Percentiles rank a stretch among this genome's conserved stretches.
phyloP scores from a whole-genome alignment of 139 green algal genomes.

The Tetradesmus obliquus region DNA sequence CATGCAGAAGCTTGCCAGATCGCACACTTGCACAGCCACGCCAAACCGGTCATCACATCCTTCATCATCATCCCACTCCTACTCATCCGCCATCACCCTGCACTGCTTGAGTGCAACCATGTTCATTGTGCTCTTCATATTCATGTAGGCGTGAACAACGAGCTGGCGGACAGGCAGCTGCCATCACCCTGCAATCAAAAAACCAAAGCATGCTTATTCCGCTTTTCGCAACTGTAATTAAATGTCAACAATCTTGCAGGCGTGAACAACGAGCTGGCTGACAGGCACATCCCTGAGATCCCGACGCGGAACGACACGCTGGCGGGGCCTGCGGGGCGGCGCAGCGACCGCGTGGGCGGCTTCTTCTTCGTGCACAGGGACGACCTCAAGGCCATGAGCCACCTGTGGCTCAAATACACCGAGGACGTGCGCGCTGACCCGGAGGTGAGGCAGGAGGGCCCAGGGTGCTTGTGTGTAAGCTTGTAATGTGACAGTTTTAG shows the following conservation, averaged over 20 bases:
- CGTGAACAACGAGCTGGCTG: slow-evolving; percentile 76
- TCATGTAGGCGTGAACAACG: too few species aligned
- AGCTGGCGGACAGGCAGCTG: too few species aligned
- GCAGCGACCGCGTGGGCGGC: slow-evolving; percentile 71
- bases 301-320: slow-evolving; percentile 74
- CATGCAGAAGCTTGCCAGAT: too few species aligned
- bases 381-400: slow-evolving; percentile 81
- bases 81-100: too few species aligned
- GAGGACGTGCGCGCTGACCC: slow-evolving; percentile 76
- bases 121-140: too few species aligned
- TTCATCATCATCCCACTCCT: too few species aligned
- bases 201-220: too few species aligned
- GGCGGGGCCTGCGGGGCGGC: slow-evolving; percentile 47
- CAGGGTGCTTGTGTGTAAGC: background rate
- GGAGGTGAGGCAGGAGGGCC: slow-evolving; percentile 38
- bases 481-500: background rate
- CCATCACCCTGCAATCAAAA: too few species aligned
- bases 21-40: too few species aligned
- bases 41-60: too few species aligned
- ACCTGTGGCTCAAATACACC: slow-evolving; percentile 84
- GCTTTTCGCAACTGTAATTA: background rate
- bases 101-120: too few species aligned
- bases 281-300: slow-evolving; percentile 75
- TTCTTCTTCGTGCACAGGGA: slow-evolving; percentile 86
- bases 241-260: background rate